Percentiles rank a stretch among this genome's conserved stretches.
These are phyloP conservation scores for Mortierella sp. DNA, from an alignment of 371 early-diverging fungal genomes.

Conservation along the genomic window DNA sequence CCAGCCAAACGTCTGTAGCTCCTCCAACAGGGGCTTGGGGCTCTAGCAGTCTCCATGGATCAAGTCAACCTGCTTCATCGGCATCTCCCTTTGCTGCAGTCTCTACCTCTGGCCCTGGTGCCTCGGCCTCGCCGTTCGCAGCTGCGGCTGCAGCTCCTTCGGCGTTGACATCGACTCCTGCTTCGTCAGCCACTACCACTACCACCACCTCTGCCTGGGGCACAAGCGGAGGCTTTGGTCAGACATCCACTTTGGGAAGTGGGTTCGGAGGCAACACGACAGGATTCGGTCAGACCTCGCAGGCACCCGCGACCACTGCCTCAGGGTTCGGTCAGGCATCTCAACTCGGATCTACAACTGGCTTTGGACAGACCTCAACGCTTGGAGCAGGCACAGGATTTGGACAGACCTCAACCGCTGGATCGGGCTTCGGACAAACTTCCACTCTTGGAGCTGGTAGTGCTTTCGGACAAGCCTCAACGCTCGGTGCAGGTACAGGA, in stretches of 20 bases:
- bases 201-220: conserved; percentile 23
- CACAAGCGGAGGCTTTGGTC: conserved; percentile 29
- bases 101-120: neutral
- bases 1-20: conserved; percentile 24
- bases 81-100: conserved; percentile 2
- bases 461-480: conserved; percentile 10
- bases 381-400: conserved; percentile 13
- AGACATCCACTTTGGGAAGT: conserved; percentile 8
- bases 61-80: neutral
- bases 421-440: conserved; percentile 20
- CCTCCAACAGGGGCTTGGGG: conserved; percentile 19
- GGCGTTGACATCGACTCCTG: conserved; percentile 19
- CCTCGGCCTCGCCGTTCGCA: conserved; percentile 13
- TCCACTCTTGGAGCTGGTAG: conserved; percentile 6
- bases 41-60: conserved; percentile 1
- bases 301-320: neutral
- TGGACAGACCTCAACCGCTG: conserved; percentile 20
- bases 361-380: conserved; percentile 19
- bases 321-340: conserved; percentile 21
- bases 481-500: neutral
- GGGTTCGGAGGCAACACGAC: conserved; percentile 4
- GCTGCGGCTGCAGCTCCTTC: conserved; percentile 6
- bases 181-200: neutral
- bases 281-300: conserved; percentile 15
- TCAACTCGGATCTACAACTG: conserved; percentile 13